Percentiles rank a stretch among this genome's conserved stretches.
Evolutionary conservation across 768 basidiomycete species (phyloP).

Genomic region (Naematelia encephala): DNA sequence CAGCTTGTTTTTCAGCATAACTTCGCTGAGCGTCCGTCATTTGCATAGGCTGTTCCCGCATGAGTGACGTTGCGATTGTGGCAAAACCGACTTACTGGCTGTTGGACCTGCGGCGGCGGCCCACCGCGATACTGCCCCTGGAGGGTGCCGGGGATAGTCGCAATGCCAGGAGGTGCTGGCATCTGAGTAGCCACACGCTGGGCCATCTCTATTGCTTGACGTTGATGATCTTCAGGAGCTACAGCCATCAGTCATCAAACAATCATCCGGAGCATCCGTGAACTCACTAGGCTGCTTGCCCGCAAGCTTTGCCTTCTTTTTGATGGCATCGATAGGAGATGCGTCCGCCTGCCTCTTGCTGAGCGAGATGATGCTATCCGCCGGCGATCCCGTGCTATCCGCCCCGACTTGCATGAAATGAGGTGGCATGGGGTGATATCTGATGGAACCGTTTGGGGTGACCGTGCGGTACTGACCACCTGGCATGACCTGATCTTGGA

Average conservation of each 20-base stretch:
- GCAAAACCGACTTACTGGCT: conserved; percentile 9
- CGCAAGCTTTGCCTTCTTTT: conserved; percentile 5
- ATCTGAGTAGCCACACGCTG: background rate
- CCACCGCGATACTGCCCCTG: background rate
- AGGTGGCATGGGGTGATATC: background rate
- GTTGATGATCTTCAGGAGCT: conserved; percentile 24
- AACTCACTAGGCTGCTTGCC: conserved; percentile 16
- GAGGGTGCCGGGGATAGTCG: background rate
- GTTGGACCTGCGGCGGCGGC: background rate
- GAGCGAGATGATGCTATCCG: background rate
- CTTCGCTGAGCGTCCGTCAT: background rate
- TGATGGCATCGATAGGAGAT: background rate
- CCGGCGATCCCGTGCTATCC: background rate
- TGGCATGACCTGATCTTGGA: background rate
- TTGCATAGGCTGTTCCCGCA: background rate
- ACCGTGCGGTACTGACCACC: background rate
- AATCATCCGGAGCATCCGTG: background rate
- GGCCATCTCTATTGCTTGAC: conserved; percentile 18
- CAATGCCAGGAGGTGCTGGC: background rate
- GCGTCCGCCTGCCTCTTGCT: background rate
- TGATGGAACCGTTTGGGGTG: background rate
- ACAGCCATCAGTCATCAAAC: conserved; percentile 7
- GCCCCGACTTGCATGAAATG: background rate
- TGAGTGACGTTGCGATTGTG: background rate
- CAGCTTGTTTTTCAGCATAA: conserved; percentile 1